These are phyloP conservation scores for Suhomyces sp. DNA, from an alignment of 805 yeast species.

Conservation along the genomic window DNA sequence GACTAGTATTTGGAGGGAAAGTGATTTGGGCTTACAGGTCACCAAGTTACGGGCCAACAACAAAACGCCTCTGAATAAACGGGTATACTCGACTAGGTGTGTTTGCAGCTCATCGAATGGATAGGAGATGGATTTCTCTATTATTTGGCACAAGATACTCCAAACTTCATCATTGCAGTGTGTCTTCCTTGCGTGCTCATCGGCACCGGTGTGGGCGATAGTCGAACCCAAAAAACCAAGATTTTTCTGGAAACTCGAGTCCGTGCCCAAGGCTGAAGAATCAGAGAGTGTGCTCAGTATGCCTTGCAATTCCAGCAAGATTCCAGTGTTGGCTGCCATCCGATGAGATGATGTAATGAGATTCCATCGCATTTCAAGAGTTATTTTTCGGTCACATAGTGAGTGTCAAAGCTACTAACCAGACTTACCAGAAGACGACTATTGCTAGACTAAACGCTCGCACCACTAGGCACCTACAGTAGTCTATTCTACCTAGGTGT, in stretches of 20 bases:
- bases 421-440: neutral
- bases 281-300: neutral
- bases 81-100: constrained; percentile 6
- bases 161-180: neutral
- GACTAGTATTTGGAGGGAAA: neutral
- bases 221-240: neutral
- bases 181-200: neutral
- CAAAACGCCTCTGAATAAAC: constrained; percentile 46
- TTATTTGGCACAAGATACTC: neutral
- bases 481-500: too few species aligned
- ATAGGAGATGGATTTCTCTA: neutral
- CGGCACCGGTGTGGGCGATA: neutral
- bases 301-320: neutral
- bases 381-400: neutral
- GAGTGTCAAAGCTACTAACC: neutral
- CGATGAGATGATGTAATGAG: neutral
- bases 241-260: neutral
- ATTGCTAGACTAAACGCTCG: too few species aligned
- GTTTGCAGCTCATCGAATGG: neutral
- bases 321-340: neutral
- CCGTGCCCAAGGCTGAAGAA: neutral
- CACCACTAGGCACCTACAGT: too few species aligned
- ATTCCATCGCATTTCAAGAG: neutral
- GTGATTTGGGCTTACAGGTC: constrained; percentile 1
- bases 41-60: constrained; percentile 49